Evolutionary conservation across 768 basidiomycete genomes (phyloP), one percentile per base, ranked within the genome.

Genomic region (Tylopilus sp.): DNA sequence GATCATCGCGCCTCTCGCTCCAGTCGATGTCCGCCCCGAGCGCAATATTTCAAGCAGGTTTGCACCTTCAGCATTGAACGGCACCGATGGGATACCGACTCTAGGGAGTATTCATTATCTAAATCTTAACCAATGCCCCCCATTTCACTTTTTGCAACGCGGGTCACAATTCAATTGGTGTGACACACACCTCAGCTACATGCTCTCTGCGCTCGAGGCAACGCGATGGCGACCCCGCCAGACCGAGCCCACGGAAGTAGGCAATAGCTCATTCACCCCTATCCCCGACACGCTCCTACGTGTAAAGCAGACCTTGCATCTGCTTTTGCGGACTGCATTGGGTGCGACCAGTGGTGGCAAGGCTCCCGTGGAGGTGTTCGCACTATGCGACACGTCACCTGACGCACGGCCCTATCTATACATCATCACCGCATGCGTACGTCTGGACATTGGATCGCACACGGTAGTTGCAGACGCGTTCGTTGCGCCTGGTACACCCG

Each of bases 391-490:
- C 31, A 57, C 48, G 35, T 47, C 57, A 0, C 45, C 39, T 7
- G 30, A 22, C 10, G n/a, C 23, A 15, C 47, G 41, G 11, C 8
- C 39, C 6, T 62, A 78, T 53, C 73, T 76, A 0, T 49, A 79
- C 25, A 61, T 83, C 45, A 72, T 83, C 60, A 56, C 83, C 45
- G 70, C 72, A 25, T 62, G 67, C 10, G 58, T 80, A 40, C 67
- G 76, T 10, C 63, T 77, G 39, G 82, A 85, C 52, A 57, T 78
- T 15, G 55, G 55, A 3, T 62, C 61, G 11, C 61, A 63, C 51
- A 80, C 81, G 2, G 46, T 82, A 0, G 66, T 83, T 6, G 71
- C 69, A 23, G 80, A 82, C 52, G 69, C 72, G 3, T 81, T 70
- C 56, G 71, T 79, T 9, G 65, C 79, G 3, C 71, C 74, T 0